Base-by-base conservation (phyloP, 2,329 filamentous ascomycete species). In the Alternaria alternata region DNA sequence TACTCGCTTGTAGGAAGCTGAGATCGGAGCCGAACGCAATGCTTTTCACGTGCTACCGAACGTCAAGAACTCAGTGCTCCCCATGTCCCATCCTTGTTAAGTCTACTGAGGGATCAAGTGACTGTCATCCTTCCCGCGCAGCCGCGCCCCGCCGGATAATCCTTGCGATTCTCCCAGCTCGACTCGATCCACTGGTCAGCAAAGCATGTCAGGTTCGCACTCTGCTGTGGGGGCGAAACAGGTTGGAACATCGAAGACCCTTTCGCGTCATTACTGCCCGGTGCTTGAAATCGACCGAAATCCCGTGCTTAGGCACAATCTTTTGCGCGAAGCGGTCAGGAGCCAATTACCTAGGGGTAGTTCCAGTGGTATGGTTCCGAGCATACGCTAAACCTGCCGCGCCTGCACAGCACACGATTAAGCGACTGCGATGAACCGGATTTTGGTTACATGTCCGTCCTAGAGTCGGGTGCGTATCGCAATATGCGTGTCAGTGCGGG, bases 121-220 rank as follows among this genome's bases (percentile, higher is more conserved):
- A 70, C 63, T 62, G 51, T 56, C 69, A 73, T 77, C 73, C 74
- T 76, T 76, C 73, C 74, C 73, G 74, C 65, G 52, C 63, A 66
- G 57, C 67, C 70, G 65, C 61, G 59, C 66, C 68, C 72, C 67
- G 61, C 62, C 59, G 59, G 59, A 57, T 55, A 28, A 68, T 59
- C 68, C 71, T 65, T 65, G 69, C 58, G 66, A 59, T 41, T 61
- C 57, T 59, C 55, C 57, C 64, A 57, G 61, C 54, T 51, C 52
- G 56, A 59, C 56, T 51, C 52, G 54, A 59, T 64, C 66, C 64
- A 65, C 65, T 66, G 43, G 61, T 67, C 65, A 66, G 62, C 63
- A 62, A 54, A 53, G 41, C 36, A 39, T 53, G 46, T 59, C 64
- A 54, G 66, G 70, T 73, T 63, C 73, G 72, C 70, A 69, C 66